Evolutionary conservation across 352 stramenopile genomes (phyloP).

Genomic region (Thalassiosira mediterranea): DNA sequence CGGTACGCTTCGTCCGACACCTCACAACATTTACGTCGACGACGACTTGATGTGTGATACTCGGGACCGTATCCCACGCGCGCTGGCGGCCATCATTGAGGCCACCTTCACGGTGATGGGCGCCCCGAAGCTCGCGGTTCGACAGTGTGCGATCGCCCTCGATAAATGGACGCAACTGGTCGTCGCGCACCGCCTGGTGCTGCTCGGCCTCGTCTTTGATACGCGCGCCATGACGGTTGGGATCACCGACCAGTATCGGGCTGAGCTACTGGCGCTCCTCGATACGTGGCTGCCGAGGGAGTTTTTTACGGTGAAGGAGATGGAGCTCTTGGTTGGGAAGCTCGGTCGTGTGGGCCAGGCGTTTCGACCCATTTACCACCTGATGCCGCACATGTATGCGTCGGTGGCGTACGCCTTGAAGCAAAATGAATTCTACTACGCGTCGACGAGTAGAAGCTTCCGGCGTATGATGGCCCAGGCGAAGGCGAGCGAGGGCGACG

Average conservation of each 20-base stretch:
- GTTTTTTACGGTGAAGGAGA: conserved; percentile 1
- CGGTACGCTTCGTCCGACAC: neutral
- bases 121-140: neutral
- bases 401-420: conserved; percentile 16
- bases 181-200: neutral
- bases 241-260: conserved; percentile 20
- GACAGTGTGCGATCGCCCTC: conserved; percentile 20
- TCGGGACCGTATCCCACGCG: neutral
- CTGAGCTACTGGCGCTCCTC: neutral
- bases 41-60: conserved; percentile 16
- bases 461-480: neutral
- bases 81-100: conserved; percentile 22
- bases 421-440: conserved; percentile 2
- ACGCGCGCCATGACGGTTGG: conserved; percentile 9
- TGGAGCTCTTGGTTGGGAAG: conserved; percentile 14
- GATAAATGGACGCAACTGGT: conserved; percentile 34
- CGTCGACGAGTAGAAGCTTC: neutral
- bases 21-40: conserved; percentile 25
- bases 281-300: neutral
- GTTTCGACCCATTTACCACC: conserved; percentile 6
- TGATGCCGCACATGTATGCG: conserved; percentile 30
- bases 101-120: conserved; percentile 44
- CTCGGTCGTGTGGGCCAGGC: conserved; percentile 9
- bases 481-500: neutral
- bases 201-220: conserved; percentile 21